Evolutionary conservation across 495 filamentous ascomycete genomes (phyloP), one percentile per base, ranked within the genome.

Genomic region (Xylaria flabelliformis): DNA sequence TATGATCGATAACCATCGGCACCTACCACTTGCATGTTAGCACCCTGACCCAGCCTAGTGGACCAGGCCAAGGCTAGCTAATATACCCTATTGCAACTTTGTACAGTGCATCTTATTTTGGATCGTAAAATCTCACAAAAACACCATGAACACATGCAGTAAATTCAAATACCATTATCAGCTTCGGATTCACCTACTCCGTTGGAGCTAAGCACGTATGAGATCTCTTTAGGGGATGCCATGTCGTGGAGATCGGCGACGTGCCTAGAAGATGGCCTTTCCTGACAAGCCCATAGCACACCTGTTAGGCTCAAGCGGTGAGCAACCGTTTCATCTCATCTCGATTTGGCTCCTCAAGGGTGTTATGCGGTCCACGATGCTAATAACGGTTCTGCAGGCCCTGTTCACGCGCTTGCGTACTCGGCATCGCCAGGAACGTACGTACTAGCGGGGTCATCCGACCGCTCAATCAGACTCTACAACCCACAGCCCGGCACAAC

Each of bases 401-500:
- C 92, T 70, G 85, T 95, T 75, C 92, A 95, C 80, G 89, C 90
- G 72, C 81, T 94, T 48, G 83, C 88, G 72, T 95, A 93, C 83
- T 91, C 88, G 73, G 83, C 90, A 69, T 89, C 90, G 26, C 83
- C 85, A 10, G 88, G 88, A 41, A 89, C 91, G 67, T 95, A 94
- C 83, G 87, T 97, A 81, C 90, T 97, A 32, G 94, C 94, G 64
- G 95, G 95, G 75, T 92, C 90, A 59, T 86, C 93, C 62, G 95
- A 98, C 85, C 93, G 95, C 73, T 86, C 89, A 50, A 89, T 97
- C 78, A 90, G 93, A 64, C 90, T 97, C 21, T 96, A 95, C 81
- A 92, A 92, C 74, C 87, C 90, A 4, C 77, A 86, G 36, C 82
- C 86, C 62, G 53, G 73, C 71, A 83, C 83, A 59, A 69, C 82